phyloP scores from a whole-genome alignment of 352 stramenopile species.

The Pythium volutum region DNA sequence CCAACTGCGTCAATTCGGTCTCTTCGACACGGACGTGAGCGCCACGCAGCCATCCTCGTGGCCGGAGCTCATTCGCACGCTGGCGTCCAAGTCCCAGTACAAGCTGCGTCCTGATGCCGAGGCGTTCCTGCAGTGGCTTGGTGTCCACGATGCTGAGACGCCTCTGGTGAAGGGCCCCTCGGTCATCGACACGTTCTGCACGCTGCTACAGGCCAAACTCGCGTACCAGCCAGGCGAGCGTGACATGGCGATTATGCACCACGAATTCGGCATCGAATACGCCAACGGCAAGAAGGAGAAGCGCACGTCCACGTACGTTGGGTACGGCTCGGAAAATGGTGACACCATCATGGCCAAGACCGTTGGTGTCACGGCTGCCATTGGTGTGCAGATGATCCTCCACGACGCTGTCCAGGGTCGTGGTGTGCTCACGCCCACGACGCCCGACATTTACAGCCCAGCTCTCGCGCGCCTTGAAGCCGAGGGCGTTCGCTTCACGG shows the following conservation, averaged over 20 bases:
- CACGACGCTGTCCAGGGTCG: constrained; percentile 78
- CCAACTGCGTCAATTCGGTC: constrained; percentile 87
- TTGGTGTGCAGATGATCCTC: constrained; percentile 93
- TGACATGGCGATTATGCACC: constrained; percentile 95
- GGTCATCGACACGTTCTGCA: constrained; percentile 83
- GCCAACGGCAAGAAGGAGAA: constrained; percentile 80
- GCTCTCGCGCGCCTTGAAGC: constrained; percentile 80
- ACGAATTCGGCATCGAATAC: constrained; percentile 86
- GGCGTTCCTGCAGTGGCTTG: constrained; percentile 77
- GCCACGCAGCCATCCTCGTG: constrained; percentile 63
- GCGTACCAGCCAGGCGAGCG: constrained; percentile 87
- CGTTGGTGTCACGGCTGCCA: constrained; percentile 92
- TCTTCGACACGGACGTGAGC: constrained; percentile 75
- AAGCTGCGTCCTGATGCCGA: constrained; percentile 50
- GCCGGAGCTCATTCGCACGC: constrained; percentile 75
- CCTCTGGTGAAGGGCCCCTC: constrained; percentile 51
- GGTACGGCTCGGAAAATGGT: constrained; percentile 87
- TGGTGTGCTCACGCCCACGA: constrained; percentile 89
- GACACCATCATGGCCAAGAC: constrained; percentile 96
- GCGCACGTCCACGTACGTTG: constrained; percentile 89
- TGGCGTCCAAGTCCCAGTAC: constrained; percentile 36
- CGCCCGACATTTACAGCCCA: constrained; percentile 88
- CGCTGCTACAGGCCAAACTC: constrained; percentile 87
- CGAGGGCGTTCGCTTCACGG: constrained; percentile 85
- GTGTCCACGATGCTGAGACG: constrained; percentile 53